These are phyloP conservation scores for Grosmannia penicillata DNA, from an alignment of 2,329 filamentous ascomycete species.

Conservation along the genomic window DNA sequence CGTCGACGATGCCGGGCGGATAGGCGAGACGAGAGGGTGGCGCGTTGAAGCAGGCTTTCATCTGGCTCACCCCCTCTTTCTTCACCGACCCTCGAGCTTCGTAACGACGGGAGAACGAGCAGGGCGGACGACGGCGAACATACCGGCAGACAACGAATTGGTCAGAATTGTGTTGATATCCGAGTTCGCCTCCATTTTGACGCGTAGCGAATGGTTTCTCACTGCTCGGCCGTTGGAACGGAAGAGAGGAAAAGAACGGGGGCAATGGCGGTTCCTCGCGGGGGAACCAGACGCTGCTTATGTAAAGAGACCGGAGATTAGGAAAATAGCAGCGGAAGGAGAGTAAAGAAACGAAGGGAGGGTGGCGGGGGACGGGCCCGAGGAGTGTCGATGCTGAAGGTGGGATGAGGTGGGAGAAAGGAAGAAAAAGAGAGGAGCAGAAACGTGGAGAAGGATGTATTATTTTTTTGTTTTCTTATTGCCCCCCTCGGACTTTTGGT, in stretches of 20 bases:
- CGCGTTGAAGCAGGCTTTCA: background rate
- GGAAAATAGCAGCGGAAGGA: background rate
- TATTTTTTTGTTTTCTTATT: slow-evolving; percentile 3
- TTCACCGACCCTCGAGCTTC: slow-evolving; percentile 7
- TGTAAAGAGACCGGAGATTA: background rate
- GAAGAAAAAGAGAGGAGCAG: background rate
- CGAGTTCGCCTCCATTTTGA: slow-evolving; percentile 56
- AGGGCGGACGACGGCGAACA: slow-evolving; percentile 20
- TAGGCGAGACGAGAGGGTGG: background rate
- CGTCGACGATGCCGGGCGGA: slow-evolving; percentile 8
- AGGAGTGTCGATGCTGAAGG: background rate
- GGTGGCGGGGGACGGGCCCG: background rate
- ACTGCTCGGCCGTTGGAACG: slow-evolving; percentile 3
- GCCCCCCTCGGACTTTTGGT: slow-evolving; percentile 7
- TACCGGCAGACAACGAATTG: slow-evolving; percentile 91
- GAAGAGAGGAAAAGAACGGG: slow-evolving; percentile 4
- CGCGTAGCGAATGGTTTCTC: slow-evolving; percentile 2
- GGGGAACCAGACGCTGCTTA: background rate
- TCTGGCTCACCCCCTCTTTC: background rate
- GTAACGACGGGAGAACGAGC: slow-evolving; percentile 2
- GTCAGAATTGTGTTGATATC: slow-evolving; percentile 97
- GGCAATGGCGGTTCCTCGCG: background rate
- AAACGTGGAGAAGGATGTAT: slow-evolving; percentile 6
- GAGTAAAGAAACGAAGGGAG: background rate
- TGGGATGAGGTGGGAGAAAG: background rate